Conservation (phyloP, 805 yeast species). For the Kodamaea leandrae region DNA sequence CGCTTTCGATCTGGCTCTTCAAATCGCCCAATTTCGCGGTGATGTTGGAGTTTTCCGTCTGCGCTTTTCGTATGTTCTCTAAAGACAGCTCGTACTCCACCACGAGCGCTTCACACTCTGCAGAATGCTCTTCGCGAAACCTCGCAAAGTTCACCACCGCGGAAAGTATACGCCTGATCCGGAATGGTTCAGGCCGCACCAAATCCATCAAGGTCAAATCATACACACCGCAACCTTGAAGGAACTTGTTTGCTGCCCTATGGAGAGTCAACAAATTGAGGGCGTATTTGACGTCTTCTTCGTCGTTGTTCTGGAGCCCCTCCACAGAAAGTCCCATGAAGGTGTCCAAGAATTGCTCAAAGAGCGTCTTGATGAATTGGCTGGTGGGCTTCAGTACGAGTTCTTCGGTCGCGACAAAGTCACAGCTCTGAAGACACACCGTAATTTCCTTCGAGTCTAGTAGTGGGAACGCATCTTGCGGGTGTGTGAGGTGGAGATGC, state of each 20-base stretch:
- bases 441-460: constrained; percentile 60
- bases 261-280: constrained; percentile 55
- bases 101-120: constrained; percentile 64
- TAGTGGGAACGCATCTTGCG: constrained; percentile 56
- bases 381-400: constrained; percentile 56
- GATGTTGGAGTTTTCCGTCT: constrained; percentile 15
- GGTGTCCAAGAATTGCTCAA: constrained; percentile 59
- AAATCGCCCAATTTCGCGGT: constrained; percentile 10
- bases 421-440: constrained; percentile 58
- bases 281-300: constrained; percentile 34
- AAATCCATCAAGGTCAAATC: constrained; percentile 77
- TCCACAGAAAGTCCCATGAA: constrained; percentile 52
- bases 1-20: constrained; percentile 12
- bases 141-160: constrained; percentile 85
- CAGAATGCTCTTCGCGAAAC: constrained; percentile 73
- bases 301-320: constrained; percentile 26
- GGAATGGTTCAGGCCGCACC: constrained; percentile 67
- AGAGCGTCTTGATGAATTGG: constrained; percentile 51
- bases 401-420: constrained; percentile 59
- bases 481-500: constrained; percentile 18
- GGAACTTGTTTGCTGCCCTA: constrained; percentile 57
- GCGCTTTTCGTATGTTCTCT: constrained; percentile 34
- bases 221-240: constrained; percentile 69
- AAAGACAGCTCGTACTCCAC: constrained; percentile 50
- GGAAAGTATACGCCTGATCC: constrained; percentile 66